phyloP scores from a whole-genome alignment of 1,284 basidiomycete species.

The Quambalaria eucalypti region DNA sequence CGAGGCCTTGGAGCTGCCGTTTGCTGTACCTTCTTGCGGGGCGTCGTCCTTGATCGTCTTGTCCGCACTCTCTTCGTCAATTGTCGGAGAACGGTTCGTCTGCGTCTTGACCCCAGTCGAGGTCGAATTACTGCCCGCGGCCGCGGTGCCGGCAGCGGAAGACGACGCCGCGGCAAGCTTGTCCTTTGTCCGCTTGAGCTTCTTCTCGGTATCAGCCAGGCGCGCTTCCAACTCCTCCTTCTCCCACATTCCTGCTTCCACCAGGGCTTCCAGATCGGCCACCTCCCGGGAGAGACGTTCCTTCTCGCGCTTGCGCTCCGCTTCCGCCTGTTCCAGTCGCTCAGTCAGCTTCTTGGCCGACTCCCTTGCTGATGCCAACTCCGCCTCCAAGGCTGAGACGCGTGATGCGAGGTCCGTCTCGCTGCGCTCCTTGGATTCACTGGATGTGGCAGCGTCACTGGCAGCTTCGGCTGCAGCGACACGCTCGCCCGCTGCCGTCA shows the following conservation, averaged over 20 bases:
- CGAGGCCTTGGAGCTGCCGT: not conserved
- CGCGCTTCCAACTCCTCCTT: slow-evolving; percentile 6
- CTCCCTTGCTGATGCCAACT: slow-evolving; percentile 16
- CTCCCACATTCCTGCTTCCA: slow-evolving; percentile 9
- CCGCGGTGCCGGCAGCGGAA: slow-evolving; percentile 7
- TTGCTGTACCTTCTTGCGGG: not conserved
- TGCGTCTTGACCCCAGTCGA: slow-evolving; percentile 1
- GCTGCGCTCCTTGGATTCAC: slow-evolving; percentile 11
- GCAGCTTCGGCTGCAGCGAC: slow-evolving; percentile 7
- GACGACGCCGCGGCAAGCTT: slow-evolving; percentile 2
- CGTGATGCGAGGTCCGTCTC: slow-evolving; percentile 14
- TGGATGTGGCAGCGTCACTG: no score
- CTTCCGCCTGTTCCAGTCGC: slow-evolving; percentile 9
- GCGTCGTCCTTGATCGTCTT: no score
- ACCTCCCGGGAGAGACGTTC: slow-evolving; percentile 3
- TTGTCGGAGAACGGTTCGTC: no score
- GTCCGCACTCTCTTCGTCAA: slow-evolving; percentile 1
- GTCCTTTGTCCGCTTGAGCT: slow-evolving; percentile 8
- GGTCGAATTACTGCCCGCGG: not conserved
- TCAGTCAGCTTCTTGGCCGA: slow-evolving; percentile 18
- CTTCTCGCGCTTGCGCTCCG: slow-evolving; percentile 9
- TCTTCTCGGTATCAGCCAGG: slow-evolving; percentile 5
- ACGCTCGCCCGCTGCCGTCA: slow-evolving; percentile 3
- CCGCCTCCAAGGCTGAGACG: slow-evolving; percentile 16
- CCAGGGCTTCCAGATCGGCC: slow-evolving; percentile 14